Evolutionary conservation across 1,284 basidiomycete genomes (phyloP).

Genomic region (Ganoderma leucocontextum): DNA sequence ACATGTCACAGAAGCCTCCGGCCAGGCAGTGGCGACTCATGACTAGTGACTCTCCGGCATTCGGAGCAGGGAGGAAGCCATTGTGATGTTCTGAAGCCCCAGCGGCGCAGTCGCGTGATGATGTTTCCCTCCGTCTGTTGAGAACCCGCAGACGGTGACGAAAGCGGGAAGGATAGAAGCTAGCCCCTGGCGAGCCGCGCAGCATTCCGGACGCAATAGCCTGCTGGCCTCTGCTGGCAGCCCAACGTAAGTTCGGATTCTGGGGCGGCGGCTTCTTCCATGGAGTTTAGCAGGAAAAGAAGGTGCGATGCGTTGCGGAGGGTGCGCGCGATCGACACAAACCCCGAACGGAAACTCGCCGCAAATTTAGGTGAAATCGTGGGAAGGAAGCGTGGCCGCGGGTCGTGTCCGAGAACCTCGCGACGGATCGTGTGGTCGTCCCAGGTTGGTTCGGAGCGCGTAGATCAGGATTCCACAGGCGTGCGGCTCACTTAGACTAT

Average conservation of each 20-base stretch:
- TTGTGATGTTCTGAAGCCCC: conserved; percentile 6
- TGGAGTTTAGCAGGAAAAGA: conserved; percentile 14
- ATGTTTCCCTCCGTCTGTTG: conserved; percentile 6
- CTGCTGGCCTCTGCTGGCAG: conserved; percentile 3
- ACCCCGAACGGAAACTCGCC: not conserved
- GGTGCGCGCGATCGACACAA: conserved; percentile 3
- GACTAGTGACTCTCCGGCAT: conserved; percentile 13
- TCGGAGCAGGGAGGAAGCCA: conserved; percentile 15
- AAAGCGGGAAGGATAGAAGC: conserved; percentile 5
- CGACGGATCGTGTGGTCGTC: conserved; percentile 1
- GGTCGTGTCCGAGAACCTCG: conserved; percentile 3
- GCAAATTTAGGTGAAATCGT: conserved; percentile 8
- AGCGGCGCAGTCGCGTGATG: conserved; percentile 8
- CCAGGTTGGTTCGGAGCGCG: not conserved
- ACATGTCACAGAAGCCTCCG: conserved; percentile 18
- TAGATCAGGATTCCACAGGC: conserved; percentile 5
- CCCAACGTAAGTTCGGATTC: conserved; percentile 2
- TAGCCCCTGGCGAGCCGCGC: conserved; percentile 17
- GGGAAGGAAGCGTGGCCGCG: not conserved
- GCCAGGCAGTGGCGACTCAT: conserved; percentile 17
- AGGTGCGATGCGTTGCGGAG: not conserved
- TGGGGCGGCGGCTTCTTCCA: not conserved
- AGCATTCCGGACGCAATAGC: conserved; percentile 17
- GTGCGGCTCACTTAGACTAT: conserved; percentile 6
- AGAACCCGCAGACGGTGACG: conserved; percentile 19